These are phyloP conservation scores for Akanthomyces lecanii DNA, from an alignment of 2,329 filamentous ascomycete genomes.

Conservation along the genomic window DNA sequence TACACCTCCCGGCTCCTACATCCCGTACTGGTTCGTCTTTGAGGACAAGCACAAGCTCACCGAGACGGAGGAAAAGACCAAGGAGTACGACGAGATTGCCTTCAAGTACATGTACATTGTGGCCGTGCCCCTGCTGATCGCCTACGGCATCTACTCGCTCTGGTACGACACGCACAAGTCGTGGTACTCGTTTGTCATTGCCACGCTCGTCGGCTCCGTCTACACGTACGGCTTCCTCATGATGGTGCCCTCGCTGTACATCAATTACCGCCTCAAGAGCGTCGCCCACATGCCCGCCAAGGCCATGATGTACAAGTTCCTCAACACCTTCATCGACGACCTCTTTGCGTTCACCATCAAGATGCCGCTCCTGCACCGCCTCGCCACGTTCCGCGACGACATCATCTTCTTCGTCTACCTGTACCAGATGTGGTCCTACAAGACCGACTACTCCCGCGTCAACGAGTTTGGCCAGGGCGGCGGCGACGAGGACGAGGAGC, in stretches of 20 bases:
- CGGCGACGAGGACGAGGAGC: constrained; percentile 69
- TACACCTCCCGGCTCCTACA: constrained; percentile 59
- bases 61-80: constrained; percentile 94
- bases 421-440: constrained; percentile 92
- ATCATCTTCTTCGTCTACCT: constrained; percentile 98
- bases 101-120: constrained; percentile 96
- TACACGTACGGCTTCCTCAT: constrained; percentile 98
- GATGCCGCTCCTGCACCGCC: constrained; percentile 90
- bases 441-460: constrained; percentile 82
- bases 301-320: constrained; percentile 96
- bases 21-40: constrained; percentile 79
- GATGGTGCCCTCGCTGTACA: constrained; percentile 97
- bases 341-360: constrained; percentile 99
- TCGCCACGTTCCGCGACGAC: constrained; percentile 90
- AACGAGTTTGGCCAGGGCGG: constrained; percentile 98
- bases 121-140: constrained; percentile 81
- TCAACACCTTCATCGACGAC: constrained; percentile 99
- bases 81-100: constrained; percentile 96
- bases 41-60: constrained; percentile 96
- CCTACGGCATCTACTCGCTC: constrained; percentile 87
- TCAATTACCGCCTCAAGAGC: constrained; percentile 95
- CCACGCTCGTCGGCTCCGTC: constrained; percentile 90
- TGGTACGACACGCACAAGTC: constrained; percentile 94
- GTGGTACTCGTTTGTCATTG: constrained; percentile 95
- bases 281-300: constrained; percentile 96